Conservation (phyloP, 371 early-diverging fungal genomes). For the Choanephora cucurbitarum region DNA sequence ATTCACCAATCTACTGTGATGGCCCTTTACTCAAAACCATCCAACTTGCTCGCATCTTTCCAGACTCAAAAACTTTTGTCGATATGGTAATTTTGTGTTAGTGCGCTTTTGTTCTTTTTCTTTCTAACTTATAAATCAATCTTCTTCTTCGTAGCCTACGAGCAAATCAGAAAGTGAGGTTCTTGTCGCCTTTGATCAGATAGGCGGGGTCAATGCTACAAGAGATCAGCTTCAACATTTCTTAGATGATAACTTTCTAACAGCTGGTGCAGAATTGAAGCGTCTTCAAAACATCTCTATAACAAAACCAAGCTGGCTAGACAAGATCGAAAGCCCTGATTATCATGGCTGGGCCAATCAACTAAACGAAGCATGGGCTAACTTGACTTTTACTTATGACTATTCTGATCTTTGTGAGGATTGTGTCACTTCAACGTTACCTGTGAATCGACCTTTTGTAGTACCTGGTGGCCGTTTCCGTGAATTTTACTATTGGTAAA, state of each 20-base stretch:
- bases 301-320: conserved; percentile 48
- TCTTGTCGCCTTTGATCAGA: conserved; percentile 49
- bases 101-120: too few relatives aligned
- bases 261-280: conserved; percentile 37
- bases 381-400: conserved; percentile 58
- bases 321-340: conserved; percentile 44
- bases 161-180: conserved; percentile 57
- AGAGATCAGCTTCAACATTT: conserved; percentile 52
- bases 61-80: conserved; percentile 77
- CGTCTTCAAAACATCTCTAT: conserved; percentile 16
- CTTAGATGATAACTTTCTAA: conserved; percentile 63
- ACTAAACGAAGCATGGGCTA: conserved; percentile 63
- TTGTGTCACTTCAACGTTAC: conserved; percentile 57
- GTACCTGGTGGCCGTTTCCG: conserved; percentile 92
- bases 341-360: conserved; percentile 54
- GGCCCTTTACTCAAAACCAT: conserved; percentile 62
- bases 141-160: conserved; percentile 53
- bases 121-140: background rate
- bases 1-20: conserved; percentile 73
- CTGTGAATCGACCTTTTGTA: conserved; percentile 68
- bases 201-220: conserved; percentile 50
- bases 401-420: conserved; percentile 53
- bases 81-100: conserved; percentile 62
- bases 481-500: conserved; percentile 88
- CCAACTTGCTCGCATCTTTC: conserved; percentile 59